Base-by-base conservation (phyloP, 768 basidiomycete genomes). In the Tylopilus sp. region DNA sequence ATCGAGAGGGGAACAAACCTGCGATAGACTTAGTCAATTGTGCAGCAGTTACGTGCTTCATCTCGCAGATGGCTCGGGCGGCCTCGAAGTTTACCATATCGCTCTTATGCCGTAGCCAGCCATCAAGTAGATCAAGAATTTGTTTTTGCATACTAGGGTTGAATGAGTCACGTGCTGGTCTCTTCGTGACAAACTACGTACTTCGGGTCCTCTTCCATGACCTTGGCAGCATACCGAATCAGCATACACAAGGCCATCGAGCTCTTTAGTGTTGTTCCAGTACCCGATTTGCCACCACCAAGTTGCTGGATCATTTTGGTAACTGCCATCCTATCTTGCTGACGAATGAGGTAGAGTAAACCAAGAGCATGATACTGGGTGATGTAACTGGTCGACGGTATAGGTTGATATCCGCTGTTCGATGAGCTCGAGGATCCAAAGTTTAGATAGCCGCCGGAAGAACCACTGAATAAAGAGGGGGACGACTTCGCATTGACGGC, bases 61-160 rank as follows among this genome's bases (percentile, higher is more conserved):
- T 91, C 69, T 98, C 96, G 69, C 95, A 98, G 57, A 99, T 96
- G 8, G 86, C 95, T 40, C 97, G 88, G 4, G 97, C 96, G 21
- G 97, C 97, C 71, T 99, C 97, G 56, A 94, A 90, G 73, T 98
- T 98, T 66, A 99, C 97, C 96, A 98, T 99, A 69, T 99, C 97
- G 61, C 93, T 97, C 78, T 99, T 99, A 74, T 99, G 97, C 53
- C 94, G 85, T 54, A 98, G 76, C 86, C 94, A 95, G 30, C 89
- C 87, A 67, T 98, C 97, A 33, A 98, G 78, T 38, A 97, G 80
- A 58, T 98, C 97, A 48, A 92, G 77, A 81, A 98, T 96, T 63
- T 91, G 93, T 56, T 82, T 85, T 71, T 96, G 93, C 24, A 95
- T 76, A 65, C 96, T 99, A 60, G 1, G 19, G 25, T 4, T 14